Conservation (phyloP, 441 rosid genomes). For the Jatropha multifida region DNA sequence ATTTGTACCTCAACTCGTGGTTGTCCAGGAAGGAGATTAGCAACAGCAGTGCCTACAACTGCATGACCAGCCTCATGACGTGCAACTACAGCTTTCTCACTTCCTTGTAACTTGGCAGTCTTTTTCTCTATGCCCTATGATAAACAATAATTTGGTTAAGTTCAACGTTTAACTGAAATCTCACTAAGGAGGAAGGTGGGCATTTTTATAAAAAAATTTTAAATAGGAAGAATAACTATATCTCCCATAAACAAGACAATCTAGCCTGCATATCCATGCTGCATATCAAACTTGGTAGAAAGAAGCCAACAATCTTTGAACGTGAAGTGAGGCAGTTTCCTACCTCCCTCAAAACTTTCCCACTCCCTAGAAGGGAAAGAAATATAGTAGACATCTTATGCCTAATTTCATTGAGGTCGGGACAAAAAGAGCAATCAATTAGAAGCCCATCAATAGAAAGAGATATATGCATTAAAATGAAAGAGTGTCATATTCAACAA, state of each 20-base stretch:
- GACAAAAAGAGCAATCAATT: slow-evolving; percentile 7
- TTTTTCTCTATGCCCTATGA: slow-evolving; percentile 97
- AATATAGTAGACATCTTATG: neutral
- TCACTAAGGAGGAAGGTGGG: neutral
- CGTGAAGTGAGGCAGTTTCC: neutral
- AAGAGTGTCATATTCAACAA: neutral
- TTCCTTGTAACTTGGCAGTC: slow-evolving; percentile 81
- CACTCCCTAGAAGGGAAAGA: neutral
- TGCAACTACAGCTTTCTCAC: slow-evolving; percentile 95
- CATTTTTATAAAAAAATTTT: neutral
- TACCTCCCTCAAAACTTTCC: neutral
- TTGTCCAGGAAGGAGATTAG: slow-evolving; percentile 86
- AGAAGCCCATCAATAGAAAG: too few relatives aligned
- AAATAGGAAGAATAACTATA: neutral
- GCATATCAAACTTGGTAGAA: neutral
- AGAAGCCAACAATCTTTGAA: neutral
- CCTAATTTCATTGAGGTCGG: neutral
- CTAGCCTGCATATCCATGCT: neutral
- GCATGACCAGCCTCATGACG: slow-evolving; percentile 99
- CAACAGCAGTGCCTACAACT: slow-evolving; percentile 96
- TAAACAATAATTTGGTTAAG: slow-evolving; percentile 14
- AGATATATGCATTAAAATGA: neutral
- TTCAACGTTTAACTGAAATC: neutral
- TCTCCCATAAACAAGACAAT: neutral
- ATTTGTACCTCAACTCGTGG: slow-evolving; percentile 83